A percentile compares a stretch with the other conserved stretches of the same genome.
These are phyloP conservation scores for Endotrypanum monterogeii DNA, from an alignment of 208 protist genomes.

Conservation along the genomic window DNA sequence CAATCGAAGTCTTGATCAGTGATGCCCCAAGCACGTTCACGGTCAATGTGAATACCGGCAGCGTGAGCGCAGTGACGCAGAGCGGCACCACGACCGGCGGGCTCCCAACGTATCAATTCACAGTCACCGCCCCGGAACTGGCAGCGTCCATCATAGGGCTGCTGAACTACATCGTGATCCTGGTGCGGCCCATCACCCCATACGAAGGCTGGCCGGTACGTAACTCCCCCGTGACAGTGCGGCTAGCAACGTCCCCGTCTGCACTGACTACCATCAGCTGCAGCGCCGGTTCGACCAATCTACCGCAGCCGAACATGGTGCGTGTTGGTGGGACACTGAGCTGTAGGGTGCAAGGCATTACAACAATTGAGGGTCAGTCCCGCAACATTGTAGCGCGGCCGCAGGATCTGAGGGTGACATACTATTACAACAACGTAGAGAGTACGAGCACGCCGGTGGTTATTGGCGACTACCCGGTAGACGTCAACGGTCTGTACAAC, in stretches of 20 bases:
- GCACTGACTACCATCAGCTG: slow-evolving; percentile 47
- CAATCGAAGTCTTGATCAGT: slow-evolving; percentile 33
- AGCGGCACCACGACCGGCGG: slow-evolving; percentile 28
- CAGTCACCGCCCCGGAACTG: slow-evolving; percentile 47
- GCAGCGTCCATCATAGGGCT: not conserved
- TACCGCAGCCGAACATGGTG: slow-evolving; percentile 49
- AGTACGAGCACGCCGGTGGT: slow-evolving; percentile 27
- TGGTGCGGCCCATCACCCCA: slow-evolving; percentile 33
- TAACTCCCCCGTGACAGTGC: slow-evolving; percentile 67
- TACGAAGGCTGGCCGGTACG: slow-evolving; percentile 55
- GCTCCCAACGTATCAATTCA: slow-evolving; percentile 60
- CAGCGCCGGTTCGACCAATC: slow-evolving; percentile 10
- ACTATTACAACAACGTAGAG: slow-evolving; percentile 37
- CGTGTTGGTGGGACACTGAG: slow-evolving; percentile 38
- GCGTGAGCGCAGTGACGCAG: slow-evolving; percentile 31
- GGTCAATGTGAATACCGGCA: slow-evolving; percentile 59
- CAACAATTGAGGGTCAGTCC: slow-evolving; percentile 37
- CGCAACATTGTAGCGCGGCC: slow-evolving; percentile 59
- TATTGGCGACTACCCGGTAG: slow-evolving; percentile 52
- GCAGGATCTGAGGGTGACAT: slow-evolving; percentile 37
- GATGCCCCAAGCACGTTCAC: slow-evolving; percentile 45
- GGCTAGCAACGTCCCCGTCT: slow-evolving; percentile 55
- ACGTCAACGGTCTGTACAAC: slow-evolving; percentile 58
- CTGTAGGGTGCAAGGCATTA: slow-evolving; percentile 65
- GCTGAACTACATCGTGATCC: slow-evolving; percentile 65